phyloP scores from a whole-genome alignment of 176 grass and related monocot species.

The Pontederia crassipes region DNA sequence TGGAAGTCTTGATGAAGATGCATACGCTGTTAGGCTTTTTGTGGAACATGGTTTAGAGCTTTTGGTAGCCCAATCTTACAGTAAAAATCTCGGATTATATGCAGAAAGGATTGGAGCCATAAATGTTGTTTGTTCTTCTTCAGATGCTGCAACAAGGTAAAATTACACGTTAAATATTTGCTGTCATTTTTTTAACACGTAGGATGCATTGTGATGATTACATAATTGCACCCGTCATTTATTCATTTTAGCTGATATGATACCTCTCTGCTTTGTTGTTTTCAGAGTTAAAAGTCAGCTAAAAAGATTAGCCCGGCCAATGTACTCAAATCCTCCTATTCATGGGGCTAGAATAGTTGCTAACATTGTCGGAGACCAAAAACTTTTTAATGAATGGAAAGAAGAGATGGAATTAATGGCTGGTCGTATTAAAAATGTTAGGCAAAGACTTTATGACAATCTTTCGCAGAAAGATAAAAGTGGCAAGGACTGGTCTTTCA shows the following conservation, averaged over 20 bases:
- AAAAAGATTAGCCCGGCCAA: constrained; percentile 81
- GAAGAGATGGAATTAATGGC: constrained; percentile 88
- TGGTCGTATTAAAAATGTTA: constrained; percentile 84
- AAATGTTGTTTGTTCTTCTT: constrained; percentile 73
- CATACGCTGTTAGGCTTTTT: constrained; percentile 81
- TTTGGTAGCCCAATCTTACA: constrained; percentile 90
- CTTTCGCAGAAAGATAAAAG: constrained; percentile 63
- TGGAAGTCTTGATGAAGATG: constrained; percentile 95
- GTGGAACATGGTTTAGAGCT: constrained; percentile 81
- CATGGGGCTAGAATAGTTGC: constrained; percentile 89
- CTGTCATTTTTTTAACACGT: no score
- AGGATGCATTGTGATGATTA: no score
- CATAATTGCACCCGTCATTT: no score
- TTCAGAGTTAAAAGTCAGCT: constrained; percentile 93
- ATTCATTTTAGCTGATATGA: no score
- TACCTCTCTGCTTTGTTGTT: not conserved
- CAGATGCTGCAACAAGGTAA: constrained; percentile 66
- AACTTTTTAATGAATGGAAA: constrained; percentile 92
- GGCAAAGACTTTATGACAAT: constrained; percentile 66
- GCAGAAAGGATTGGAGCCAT: constrained; percentile 87
- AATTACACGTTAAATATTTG: not conserved
- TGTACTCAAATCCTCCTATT: constrained; percentile 91
- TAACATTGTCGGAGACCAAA: constrained; percentile 76
- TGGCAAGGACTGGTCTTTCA: constrained; percentile 94
- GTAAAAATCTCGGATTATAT: constrained; percentile 94